Base-by-base conservation (phyloP, 805 yeast genomes). In the Candida hispaniensis region DNA sequence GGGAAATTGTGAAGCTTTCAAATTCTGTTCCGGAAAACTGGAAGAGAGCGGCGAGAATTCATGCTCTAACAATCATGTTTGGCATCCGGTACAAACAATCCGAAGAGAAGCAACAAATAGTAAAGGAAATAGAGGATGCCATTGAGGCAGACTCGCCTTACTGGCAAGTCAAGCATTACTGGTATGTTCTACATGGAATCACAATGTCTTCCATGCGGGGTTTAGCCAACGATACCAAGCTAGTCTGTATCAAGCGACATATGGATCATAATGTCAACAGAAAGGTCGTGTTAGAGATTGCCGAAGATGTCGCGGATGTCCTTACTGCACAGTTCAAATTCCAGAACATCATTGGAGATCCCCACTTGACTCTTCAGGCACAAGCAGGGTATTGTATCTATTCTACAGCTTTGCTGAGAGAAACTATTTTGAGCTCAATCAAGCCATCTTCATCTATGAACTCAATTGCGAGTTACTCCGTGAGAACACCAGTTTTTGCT, bases 401-500 rank as follows among this genome's bases (percentile, higher is more conserved):
- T 18, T 27, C 24, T 21, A 32, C 24, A 23, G 36, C 36, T 12
- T 27, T 28, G 8, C 21, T 32, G 16, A 9, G 36, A 17, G 36
- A 32, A 23, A 32, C 36, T 8, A 32, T 23, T 21, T 14, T 32
- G 7, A 16, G 40, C 4, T 13, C 14, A 18, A 13, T 33, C 5
- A 20, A 30, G 17, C 20, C 20, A 4, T 13, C 14, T 18, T 18
- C 35, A 10, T 6, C 26, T 11, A 12, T 42, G 40, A 13, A 20
- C 7, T 16, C 8, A 6, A 7, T 28, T 10, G 27, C 36, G 2
- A n/a, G n/a, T n/a, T n/a, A n/a, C n/a, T 23, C 36, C n/a, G 22
- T 32, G 5, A 16, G 36, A 16, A 32, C 36, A 4, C 24, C 36
- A 2, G 50, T 50, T 3, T 49, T 50, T 28, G 46, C 50, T 11